Base-by-base conservation (phyloP, 75 land plant species). In the Selaginella moellendorffii region DNA sequence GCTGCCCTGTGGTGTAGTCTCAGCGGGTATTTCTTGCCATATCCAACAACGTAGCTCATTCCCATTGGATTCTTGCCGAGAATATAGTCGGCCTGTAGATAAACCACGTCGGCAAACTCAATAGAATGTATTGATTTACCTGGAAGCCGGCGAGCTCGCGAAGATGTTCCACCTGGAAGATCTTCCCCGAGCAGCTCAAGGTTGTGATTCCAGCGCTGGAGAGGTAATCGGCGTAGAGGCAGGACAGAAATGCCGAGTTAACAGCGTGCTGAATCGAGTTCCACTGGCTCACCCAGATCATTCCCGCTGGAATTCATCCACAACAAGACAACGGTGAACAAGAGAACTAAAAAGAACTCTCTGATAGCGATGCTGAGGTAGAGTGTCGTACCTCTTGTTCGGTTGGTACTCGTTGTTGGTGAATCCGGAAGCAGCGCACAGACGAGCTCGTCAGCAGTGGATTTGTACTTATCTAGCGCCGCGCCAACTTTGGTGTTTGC, bases 141-240 rank as follows among this genome's bases (percentile, higher is more conserved):
- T 92, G 97, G 54, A 82, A 78, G 51, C 66, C 65, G 1, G 97
- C 96, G 69, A 92, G 88, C 0, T 65, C 65, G 5, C 90, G 89
- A 14, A 92, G 76, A 52, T 85, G 84, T 24, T 74, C 31, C 1
- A 87, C 75, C 1, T 72, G 56, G 68, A 63, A 88, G 27, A 42
- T 8, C 8, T 2, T 31, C 8, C 86, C 96, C 59, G 70, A 75
- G 66, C 97, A 92, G 14, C 54, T 56, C 18, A 92, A 9, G 0
- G 53, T 65, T 19, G 78, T 28, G 25, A 74, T 70, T 5, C 67
- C 62, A 1, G 86, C 76, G 2, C 88, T 69, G 20, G 71, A 65
- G 80, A 92, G 78, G 79, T 92, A 92, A 66, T 92, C 96, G 68
- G 93, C 88, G 76, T 83, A 92, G 54, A 92, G 25, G 25, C 76